Conservation (phyloP, 345 rosid species). For the Triadica sebifera region DNA sequence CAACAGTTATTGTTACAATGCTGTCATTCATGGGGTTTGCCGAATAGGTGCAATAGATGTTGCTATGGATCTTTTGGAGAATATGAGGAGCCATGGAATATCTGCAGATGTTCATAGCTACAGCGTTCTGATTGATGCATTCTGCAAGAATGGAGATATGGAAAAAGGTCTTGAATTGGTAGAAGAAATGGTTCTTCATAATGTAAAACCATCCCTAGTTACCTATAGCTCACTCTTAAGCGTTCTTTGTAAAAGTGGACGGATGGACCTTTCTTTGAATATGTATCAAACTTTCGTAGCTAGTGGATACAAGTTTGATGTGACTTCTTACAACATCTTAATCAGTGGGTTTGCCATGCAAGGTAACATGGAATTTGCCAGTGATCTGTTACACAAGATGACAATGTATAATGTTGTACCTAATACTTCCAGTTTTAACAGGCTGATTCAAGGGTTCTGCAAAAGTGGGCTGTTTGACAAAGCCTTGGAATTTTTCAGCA, state of each 20-base stretch:
- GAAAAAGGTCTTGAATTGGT: slow-evolving; percentile 38
- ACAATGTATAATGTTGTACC: slow-evolving; percentile 31
- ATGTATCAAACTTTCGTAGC: slow-evolving; percentile 31
- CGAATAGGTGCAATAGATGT: slow-evolving; percentile 35
- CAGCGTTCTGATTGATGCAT: slow-evolving; percentile 49
- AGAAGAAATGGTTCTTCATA: slow-evolving; percentile 36
- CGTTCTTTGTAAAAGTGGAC: slow-evolving; percentile 37
- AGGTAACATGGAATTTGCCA: slow-evolving; percentile 45
- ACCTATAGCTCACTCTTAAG: slow-evolving; percentile 37
- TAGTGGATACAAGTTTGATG: slow-evolving; percentile 38
- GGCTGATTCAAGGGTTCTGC: slow-evolving; percentile 44
- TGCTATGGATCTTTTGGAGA: slow-evolving; percentile 42
- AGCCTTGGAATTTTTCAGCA: slow-evolving; percentile 35
- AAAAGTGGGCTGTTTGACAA: slow-evolving; percentile 37
- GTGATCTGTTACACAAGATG: slow-evolving; percentile 41
- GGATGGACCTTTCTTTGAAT: slow-evolving; percentile 22
- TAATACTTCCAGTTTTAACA: slow-evolving; percentile 26
- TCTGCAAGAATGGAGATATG: slow-evolving; percentile 42
- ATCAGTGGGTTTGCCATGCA: slow-evolving; percentile 34
- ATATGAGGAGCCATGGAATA: slow-evolving; percentile 42
- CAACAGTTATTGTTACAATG: slow-evolving; percentile 51
- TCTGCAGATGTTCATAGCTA: slow-evolving; percentile 47
- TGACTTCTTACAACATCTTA: slow-evolving; percentile 34
- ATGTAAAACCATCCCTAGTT: slow-evolving; percentile 41
- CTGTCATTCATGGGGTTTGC: slow-evolving; percentile 51